Base-by-base conservation (phyloP, 805 yeast genomes). In the Metschnikowia borealis region DNA sequence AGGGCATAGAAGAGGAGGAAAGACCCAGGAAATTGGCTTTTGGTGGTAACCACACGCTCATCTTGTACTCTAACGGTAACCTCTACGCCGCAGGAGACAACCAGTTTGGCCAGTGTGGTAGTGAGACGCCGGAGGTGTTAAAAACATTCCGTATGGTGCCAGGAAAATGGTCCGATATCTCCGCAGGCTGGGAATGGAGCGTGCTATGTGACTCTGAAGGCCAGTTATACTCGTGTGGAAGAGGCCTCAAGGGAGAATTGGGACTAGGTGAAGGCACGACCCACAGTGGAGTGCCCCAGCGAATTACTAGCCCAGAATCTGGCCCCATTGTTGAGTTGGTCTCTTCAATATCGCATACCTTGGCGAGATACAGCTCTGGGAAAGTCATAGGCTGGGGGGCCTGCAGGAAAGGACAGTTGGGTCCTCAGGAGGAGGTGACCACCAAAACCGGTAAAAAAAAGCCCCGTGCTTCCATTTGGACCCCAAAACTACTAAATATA, bases 31-130 rank as follows among this genome's bases (percentile, higher is more conserved):
- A 73, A 55, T 71, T 90, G 11, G 77, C 74, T 0, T 82, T 90
- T 58, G 97, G 97, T 3, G 97, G 98, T 0, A 91, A 91, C 58
- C 97, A 92, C 63, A 84, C 96, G 0, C 58, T 88, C 15, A 53
- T 89, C 2, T 62, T 89, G 6, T 63, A 79, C 11, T 70, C 66
- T 1, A 66, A 74, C 43, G 92, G 92, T 0, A 62, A 66, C 0
- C 63, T 84, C 1, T 83, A 66, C 54, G 79, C 78, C 0, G 57
- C 80, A 45, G 97, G 97, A 0, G 80, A 73, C 49, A 84, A 83
- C 57, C 47, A 66, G 0, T 48, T 54, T 38, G 83, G 86, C 1
- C 90, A 87, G 62, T 76, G 81, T 56, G 83, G 78, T 3, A 46
- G 51, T 1, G 49, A 20, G 5, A 17, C 35, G 2, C 54, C 50